A percentile compares a stretch with the other conserved stretches of the same genome.
These are phyloP conservation scores for Logfia minima DNA, from an alignment of 129 eudicot genomes.

Conservation along the genomic window DNA sequence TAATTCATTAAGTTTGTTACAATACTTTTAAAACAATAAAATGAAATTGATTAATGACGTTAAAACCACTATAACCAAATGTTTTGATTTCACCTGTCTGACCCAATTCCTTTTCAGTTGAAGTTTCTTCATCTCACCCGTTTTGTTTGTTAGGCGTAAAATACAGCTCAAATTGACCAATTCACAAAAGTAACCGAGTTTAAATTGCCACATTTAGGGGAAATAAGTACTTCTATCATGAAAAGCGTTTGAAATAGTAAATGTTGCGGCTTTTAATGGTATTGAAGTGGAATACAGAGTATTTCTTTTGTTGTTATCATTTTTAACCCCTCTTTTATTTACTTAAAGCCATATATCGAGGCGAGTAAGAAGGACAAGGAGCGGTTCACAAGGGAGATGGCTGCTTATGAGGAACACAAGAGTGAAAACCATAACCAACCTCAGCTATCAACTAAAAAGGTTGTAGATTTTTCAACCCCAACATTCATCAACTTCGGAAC, in stretches of 20 bases:
- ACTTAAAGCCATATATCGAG: constrained; percentile 54
- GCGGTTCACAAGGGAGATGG: constrained; percentile 56
- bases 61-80: neutral
- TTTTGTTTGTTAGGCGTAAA: neutral
- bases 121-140: neutral
- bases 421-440: constrained; percentile 14
- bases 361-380: constrained; percentile 65
- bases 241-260: neutral
- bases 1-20: neutral
- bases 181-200: neutral
- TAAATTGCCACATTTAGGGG: neutral
- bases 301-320: neutral
- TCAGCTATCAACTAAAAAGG: neutral
- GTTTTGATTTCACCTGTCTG: neutral
- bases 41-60: no score
- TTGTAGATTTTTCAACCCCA: neutral
- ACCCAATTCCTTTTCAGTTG: neutral
- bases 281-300: neutral
- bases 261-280: neutral
- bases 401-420: constrained; percentile 27
- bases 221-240: neutral
- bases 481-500: constrained; percentile 21
- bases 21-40: no score
- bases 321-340: neutral
- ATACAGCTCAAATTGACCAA: neutral